Base-by-base conservation (phyloP, 2,329 filamentous ascomycete species). In the Cadophora malorum region DNA sequence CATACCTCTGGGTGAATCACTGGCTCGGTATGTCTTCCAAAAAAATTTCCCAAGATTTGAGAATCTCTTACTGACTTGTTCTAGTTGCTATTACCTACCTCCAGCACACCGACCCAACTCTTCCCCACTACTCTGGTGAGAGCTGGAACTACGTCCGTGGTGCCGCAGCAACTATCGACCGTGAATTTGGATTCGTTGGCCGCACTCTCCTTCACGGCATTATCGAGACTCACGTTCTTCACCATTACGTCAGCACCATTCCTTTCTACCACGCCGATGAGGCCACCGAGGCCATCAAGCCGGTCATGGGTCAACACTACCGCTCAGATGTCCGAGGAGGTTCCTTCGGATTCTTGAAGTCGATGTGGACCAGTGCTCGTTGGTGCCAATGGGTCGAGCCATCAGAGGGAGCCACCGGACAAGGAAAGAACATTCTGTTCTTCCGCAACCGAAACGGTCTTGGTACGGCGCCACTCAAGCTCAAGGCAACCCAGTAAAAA, bases 301-400 rank as follows among this genome's bases (percentile, higher is more conserved):
- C 88, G 69, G 85, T 99, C 80, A 97, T 99, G 95, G 96, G 96
- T 80, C 85, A 86, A 77, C 96, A 99, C 86, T 99, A 99, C 85
- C 93, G 94, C 72, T 84, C 91, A 63, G 91, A 99, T 75, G 90
- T 88, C 69, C 80, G 88, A 80, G 94, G 86, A 66, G 96, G 96
- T 58, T 82, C 91, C 47, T 72, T 90, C 53, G 96, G 96, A 59
- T 99, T 99, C 86, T 79, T 99, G 77, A 87, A 86, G 79, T 89
- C 92, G 74, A 82, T 99, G 79, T 99, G 89, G 87, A 91, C 83
- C 74, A 92, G 88, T 76, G 89, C 92, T 53, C 89, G 96, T 70
- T 89, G 86, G 88, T 99, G 96, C 87, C 94, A 98, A 81, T 99
- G 94, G 93, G 94, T 99, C 71, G 96, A 99, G 89, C 93, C 94